These are phyloP conservation scores for Glycine soja DNA, from an alignment of 306 rosid genomes.

Conservation along the genomic window DNA sequence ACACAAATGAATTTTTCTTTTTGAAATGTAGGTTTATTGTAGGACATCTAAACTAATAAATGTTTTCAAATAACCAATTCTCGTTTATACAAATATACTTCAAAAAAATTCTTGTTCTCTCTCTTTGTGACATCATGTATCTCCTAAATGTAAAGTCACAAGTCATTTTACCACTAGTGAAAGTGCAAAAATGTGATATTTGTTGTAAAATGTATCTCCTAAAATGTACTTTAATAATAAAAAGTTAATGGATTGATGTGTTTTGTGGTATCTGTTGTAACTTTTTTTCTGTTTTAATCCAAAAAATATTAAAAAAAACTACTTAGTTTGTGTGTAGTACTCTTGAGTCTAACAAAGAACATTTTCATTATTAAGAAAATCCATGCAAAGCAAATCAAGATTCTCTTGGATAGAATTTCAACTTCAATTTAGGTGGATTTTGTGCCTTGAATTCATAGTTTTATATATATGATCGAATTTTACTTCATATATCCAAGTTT, in stretches of 20 bases:
- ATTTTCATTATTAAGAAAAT: neutral
- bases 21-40: neutral
- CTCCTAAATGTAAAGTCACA: conserved; percentile 32
- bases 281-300: neutral
- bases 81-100: neutral
- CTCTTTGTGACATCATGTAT: neutral
- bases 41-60: neutral
- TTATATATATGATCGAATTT: too few relatives aligned
- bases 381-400: neutral
- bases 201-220: too few relatives aligned
- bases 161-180: conserved; percentile 11
- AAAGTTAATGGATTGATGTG: neutral
- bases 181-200: neutral
- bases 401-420: conserved; percentile 1
- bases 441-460: conserved; percentile 11
- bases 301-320: neutral
- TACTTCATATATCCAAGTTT: too few relatives aligned
- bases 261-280: neutral
- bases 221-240: neutral
- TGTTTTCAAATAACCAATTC: neutral
- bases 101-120: neutral
- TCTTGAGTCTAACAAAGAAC: neutral
- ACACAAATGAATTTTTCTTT: neutral
- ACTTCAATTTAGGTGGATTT: conserved; percentile 33
- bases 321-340: neutral